Evolutionary conservation across 148 eudicot species (phyloP), one percentile per base, ranked within the genome.

Genomic region (Gaultheria prostrata): DNA sequence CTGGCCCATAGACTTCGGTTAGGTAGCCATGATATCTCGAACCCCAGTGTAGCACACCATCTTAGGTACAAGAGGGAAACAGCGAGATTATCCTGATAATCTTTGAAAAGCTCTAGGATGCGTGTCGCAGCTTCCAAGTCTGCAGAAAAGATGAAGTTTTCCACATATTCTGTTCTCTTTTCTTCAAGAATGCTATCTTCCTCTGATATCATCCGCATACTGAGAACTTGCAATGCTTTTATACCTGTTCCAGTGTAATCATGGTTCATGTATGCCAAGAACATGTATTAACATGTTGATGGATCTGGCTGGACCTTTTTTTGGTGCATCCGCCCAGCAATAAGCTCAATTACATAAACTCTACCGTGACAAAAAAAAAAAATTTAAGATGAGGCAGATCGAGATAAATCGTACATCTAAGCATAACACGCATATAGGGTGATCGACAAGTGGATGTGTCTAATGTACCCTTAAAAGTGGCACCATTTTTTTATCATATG

Each of bases 141-240:
- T 84, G 94, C 98, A 65, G 89, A 80, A 24, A 89, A 80, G 51
- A 94, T 85, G 80, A 87, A 85, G 80, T 84, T 76, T 82, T 87
- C 86, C 85, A 90, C 94, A 8, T 85, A 90, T 57, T 86, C 82
- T 18, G 49, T 78, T 70, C 86, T 92, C 54, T 79, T 79, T 70
- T 88, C 87, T 80, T 89, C 82, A n/a, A 88, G 90, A 77, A 76
- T 57, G 33, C 80, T 26, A 8, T 88, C 85, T 33, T 92, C 91
- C 83, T 76, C 86, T 45, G 95, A 91, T 56, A 96, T 91, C 99
- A 96, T 96, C 83, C 94, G 87, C 91, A 93, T 71, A 81, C 98
- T 91, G 81, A 94, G 85, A 79, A 96, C 98, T 82, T 91, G 93
- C 86, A 96, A 87, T 32, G 98, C 97, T 90, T 95, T 98, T 71